Base-by-base conservation (phyloP, 192 early-diverging fungal species). In the Coemansia sp. region DNA sequence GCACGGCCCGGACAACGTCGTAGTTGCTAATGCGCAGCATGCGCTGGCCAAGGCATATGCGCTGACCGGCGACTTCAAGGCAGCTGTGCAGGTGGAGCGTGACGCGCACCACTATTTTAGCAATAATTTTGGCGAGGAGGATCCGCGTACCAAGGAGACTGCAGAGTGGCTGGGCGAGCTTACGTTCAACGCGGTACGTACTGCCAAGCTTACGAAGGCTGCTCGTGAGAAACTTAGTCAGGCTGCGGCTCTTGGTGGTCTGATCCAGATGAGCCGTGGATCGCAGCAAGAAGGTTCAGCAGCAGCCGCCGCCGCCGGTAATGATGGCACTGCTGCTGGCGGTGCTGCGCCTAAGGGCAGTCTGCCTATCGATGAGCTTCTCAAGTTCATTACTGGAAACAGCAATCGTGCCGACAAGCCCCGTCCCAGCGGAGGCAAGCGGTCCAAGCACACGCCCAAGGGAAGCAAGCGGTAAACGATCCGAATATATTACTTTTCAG, bases 1-100 rank as follows among this genome's bases (percentile, higher is more conserved):
- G 15, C 82, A 92, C 32, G 92, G 92, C 48, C 70, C 85, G 57
- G 88, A 95, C 8, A 87, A 93, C 72, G 75, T 90, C 22, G 64
- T 88, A 9, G 91, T 93, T 1, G 88, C 86, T 41, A 85, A 82
- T 53, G 81, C 90, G 17, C 71, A 93, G 69, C 93, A 96, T 64
- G 76, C 88, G 36, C 87, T 94, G 64, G 90, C 91, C 20, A 91
- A 94, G 76, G 87, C 88, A n/a, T 86, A 90, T 60, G 86, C 91
- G 14, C 32, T 89, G 17, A 78, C 89, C 18, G 90, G 89, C 39
- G 93, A 94, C 48, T 95, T 91, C 72, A 85, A 86, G 37, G 86
- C 81, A n/a, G 92, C 94, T 14, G 79, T 95, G 62, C 86, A 86
- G 55, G 85, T 79, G 17, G 93, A 96, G 72, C 81, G 88, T 54